Evolutionary conservation across 306 rosid species (phyloP).

Genomic region (Castanea crenata): DNA sequence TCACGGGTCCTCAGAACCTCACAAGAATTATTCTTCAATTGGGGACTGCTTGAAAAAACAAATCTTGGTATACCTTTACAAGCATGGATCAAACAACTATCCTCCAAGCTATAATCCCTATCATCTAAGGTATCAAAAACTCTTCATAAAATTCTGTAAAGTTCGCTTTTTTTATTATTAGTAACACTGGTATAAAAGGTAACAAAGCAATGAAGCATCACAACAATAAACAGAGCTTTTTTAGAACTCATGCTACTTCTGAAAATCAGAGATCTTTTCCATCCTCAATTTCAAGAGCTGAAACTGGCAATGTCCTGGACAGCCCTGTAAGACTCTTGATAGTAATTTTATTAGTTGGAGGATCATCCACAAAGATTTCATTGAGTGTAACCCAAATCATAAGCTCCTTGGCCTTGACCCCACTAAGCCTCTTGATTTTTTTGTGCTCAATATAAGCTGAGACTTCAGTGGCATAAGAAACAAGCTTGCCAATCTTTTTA

Average conservation of each 20-base stretch:
- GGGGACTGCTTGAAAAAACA: too few relatives aligned
- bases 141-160: not conserved
- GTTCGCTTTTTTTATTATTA: not conserved
- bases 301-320: slow-evolving; percentile 50
- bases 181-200: not conserved
- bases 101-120: too few relatives aligned
- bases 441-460: slow-evolving; percentile 56
- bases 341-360: slow-evolving; percentile 71
- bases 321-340: slow-evolving; percentile 67
- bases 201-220: slow-evolving; percentile 9
- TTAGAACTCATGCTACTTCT: not conserved
- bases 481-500: slow-evolving; percentile 66
- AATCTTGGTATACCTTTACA: too few relatives aligned
- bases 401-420: slow-evolving; percentile 87
- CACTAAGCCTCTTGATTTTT: slow-evolving; percentile 73
- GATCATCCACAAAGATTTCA: slow-evolving; percentile 68
- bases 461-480: slow-evolving; percentile 59
- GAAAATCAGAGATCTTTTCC: slow-evolving; percentile 38
- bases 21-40: too few relatives aligned
- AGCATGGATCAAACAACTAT: not conserved
- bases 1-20: too few relatives aligned
- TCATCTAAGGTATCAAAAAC: not conserved
- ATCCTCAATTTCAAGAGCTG: slow-evolving; percentile 63
- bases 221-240: not conserved
- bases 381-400: slow-evolving; percentile 65